Base-by-base conservation (phyloP, 768 basidiomycete genomes). In the Tulasnella sp. region DNA sequence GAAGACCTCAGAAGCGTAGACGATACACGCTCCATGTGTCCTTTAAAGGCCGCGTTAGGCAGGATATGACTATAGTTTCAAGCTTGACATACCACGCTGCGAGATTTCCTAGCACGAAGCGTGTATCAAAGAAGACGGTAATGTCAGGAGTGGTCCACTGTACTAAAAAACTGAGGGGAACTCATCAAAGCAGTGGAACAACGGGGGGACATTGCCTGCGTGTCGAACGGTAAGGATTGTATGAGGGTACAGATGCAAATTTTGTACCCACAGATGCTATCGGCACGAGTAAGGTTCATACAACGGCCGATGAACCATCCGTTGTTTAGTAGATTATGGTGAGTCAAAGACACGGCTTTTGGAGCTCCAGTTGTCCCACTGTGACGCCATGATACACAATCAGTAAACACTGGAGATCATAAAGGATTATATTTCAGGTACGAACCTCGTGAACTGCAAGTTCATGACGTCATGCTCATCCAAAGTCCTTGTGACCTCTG, bases 141-240 rank as follows among this genome's bases (percentile, higher is more conserved):
- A 7, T 30, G 29, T 31, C 12, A 61, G 19, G 65, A 62, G 25
- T 11, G 4, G 29, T 30, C 3, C 7, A 19, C 38, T n/a, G n/a
- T n/a, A n/a, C n/a, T n/a, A n/a, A n/a, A n/a, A n/a, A n/a, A n/a
- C n/a, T 38, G 46, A 21, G 27, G 59, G 27, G 3, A 12, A 86
- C 86, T 84, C 72, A 87, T 88, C 88, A 78, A 90, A 90, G 67
- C 88, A 91, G 68, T 92, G 88, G 68, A 90, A 92, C 1, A 90
- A 70, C 0, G 88, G 88, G 2, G 88, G 88, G 1, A 82, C 82
- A 62, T 91, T 90, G 75, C 85, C 86, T 89, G 49, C 19, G 4
- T 30, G 19, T 38, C 54, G 9, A 67, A 53, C 43, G 12, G 43
- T 63, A 42, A 61, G 38, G 4, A 9, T 49, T 22, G 10, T 7